These are phyloP conservation scores for Pseudogymnoascus sp. DNA, from an alignment of 2,329 filamentous ascomycete species.

Conservation along the genomic window DNA sequence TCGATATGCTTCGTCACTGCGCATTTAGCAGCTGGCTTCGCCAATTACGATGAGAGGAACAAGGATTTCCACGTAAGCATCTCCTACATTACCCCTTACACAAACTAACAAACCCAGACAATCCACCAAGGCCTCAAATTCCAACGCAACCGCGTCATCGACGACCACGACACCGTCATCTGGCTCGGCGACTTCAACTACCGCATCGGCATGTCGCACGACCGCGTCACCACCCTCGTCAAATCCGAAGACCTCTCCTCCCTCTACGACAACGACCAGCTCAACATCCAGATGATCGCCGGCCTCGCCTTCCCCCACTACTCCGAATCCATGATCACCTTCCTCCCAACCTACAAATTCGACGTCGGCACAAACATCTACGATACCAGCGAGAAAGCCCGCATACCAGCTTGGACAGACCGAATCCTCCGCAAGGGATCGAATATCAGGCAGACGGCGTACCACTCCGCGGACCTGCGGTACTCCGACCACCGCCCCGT, in stretches of 20 bases:
- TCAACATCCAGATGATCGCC: constrained; percentile 94
- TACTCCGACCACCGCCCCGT: constrained; percentile 98
- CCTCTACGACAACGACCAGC: constrained; percentile 86
- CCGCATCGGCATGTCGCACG: constrained; percentile 76
- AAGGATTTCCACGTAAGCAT: constrained; percentile 69
- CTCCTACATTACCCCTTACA: neutral
- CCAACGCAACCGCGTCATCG: constrained; percentile 81
- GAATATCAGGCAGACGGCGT: constrained; percentile 74
- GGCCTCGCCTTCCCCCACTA: constrained; percentile 87
- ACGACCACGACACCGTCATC: constrained; percentile 82
- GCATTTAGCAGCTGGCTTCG: constrained; percentile 89
- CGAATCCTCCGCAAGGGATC: constrained; percentile 80
- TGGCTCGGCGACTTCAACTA: constrained; percentile 99
- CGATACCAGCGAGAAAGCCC: constrained; percentile 84
- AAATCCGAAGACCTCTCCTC: constrained; percentile 64
- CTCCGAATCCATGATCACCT: constrained; percentile 79
- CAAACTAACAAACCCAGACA: constrained; percentile 14
- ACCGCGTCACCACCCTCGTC: constrained; percentile 68
- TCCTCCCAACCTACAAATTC: constrained; percentile 93
- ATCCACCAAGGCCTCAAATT: constrained; percentile 73
- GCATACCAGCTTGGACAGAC: constrained; percentile 96
- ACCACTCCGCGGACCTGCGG: constrained; percentile 70
- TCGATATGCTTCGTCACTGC: constrained; percentile 93
- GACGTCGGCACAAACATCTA: constrained; percentile 83
- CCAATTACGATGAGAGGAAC: constrained; percentile 94